Percentiles rank a stretch among this genome's conserved stretches.
Conservation (phyloP, 495 filamentous ascomycete species). For the Aspergillus avenaceus region DNA sequence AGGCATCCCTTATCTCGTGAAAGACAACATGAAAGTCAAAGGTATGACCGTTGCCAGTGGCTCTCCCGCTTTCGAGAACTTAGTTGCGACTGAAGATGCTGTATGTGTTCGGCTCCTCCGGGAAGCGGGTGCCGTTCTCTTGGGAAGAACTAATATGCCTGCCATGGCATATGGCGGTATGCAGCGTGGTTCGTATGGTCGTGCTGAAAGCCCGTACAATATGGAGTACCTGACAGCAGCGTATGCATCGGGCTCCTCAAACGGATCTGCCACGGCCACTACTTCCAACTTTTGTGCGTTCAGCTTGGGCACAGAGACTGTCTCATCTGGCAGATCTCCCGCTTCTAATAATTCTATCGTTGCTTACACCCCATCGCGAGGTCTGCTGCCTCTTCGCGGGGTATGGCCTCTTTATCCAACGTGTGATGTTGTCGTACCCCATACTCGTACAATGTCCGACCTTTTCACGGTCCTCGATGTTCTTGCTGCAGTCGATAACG, state of each 20-base stretch:
- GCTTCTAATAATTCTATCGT: constrained; percentile 35
- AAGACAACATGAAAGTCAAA: constrained; percentile 68
- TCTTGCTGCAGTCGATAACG: constrained; percentile 21
- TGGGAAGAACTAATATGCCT: constrained; percentile 49
- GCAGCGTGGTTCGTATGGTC: constrained; percentile 35
- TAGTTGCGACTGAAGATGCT: constrained; percentile 61
- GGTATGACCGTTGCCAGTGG: constrained; percentile 57
- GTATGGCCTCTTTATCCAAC: constrained; percentile 35
- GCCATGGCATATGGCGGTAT: constrained; percentile 41
- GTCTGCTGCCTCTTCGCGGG: constrained; percentile 30
- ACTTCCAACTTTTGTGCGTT: constrained; percentile 33
- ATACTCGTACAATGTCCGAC: constrained; percentile 30
- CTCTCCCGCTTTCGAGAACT: constrained; percentile 54
- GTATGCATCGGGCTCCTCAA: constrained; percentile 35
- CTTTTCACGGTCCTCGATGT: constrained; percentile 29
- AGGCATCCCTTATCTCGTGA: constrained; percentile 68
- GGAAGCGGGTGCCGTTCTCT: constrained; percentile 58
- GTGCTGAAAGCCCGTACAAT: constrained; percentile 35
- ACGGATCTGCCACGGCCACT: constrained; percentile 36
- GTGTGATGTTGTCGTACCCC: constrained; percentile 34
- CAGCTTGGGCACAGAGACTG: constrained; percentile 34
- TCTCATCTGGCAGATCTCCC: constrained; percentile 35
- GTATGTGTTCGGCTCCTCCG: constrained; percentile 49
- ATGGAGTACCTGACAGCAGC: constrained; percentile 27
- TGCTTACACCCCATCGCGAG: constrained; percentile 35